These are phyloP conservation scores for Turritis glabra DNA, from an alignment of 345 rosid genomes.

Conservation along the genomic window DNA sequence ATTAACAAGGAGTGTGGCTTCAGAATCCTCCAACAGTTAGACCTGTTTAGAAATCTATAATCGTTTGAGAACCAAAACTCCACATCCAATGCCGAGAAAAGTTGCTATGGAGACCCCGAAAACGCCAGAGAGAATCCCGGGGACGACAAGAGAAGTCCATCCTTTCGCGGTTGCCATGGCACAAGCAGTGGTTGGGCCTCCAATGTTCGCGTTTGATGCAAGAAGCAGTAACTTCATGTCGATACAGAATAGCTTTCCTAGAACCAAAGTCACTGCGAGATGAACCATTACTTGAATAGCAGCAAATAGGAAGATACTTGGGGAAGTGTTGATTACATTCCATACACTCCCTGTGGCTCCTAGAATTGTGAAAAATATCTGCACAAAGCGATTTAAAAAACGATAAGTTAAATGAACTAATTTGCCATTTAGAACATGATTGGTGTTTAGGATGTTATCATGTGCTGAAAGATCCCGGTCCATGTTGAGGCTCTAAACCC, in stretches of 20 bases:
- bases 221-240: constrained; percentile 60
- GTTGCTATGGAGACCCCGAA: constrained; percentile 73
- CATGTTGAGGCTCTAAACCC: not conserved
- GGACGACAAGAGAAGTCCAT: constrained; percentile 72
- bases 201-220: constrained; percentile 83
- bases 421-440: no score
- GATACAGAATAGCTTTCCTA: constrained; percentile 54
- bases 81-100: constrained; percentile 76
- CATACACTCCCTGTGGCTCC: constrained; percentile 82
- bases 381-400: not conserved
- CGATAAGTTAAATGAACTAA: not conserved
- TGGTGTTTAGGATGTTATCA: no score
- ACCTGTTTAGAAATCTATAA: constrained; percentile 36
- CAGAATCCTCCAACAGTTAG: not conserved
- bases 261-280: constrained; percentile 53
- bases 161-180: constrained; percentile 91
- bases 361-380: constrained; percentile 68
- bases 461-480: no score
- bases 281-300: constrained; percentile 64
- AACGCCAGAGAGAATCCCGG: constrained; percentile 73
- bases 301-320: constrained; percentile 72
- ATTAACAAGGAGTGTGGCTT: not conserved
- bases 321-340: constrained; percentile 71
- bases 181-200: constrained; percentile 89
- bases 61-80: constrained; percentile 56